Evolutionary conservation across 176 grass and related monocot genomes (phyloP).

Genomic region (Thalia dealbata): DNA sequence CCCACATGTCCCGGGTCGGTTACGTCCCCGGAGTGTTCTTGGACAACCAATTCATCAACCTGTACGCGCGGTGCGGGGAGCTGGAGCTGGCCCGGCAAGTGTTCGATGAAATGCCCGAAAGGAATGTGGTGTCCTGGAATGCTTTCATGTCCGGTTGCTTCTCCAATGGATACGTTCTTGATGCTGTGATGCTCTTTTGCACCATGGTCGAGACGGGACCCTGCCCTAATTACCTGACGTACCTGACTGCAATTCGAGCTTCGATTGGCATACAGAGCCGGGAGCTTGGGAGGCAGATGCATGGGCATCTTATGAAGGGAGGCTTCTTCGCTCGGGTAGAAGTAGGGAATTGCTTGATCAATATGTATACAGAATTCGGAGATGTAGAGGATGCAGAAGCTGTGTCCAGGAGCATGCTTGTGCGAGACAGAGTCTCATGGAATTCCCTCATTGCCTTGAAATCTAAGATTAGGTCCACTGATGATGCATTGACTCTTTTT

Average conservation of each 20-base stretch:
- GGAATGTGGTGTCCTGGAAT: slow-evolving; percentile 32
- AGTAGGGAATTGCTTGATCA: slow-evolving; percentile 24
- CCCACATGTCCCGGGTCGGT: neutral
- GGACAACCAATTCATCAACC: slow-evolving; percentile 28
- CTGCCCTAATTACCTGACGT: slow-evolving; percentile 20
- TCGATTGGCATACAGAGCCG: neutral
- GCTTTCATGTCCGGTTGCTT: slow-evolving; percentile 22
- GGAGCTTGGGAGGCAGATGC: slow-evolving; percentile 14
- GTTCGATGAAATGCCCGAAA: slow-evolving; percentile 18
- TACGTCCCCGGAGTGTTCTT: slow-evolving; percentile 13
- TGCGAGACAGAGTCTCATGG: slow-evolving; percentile 10
- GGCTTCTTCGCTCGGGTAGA: slow-evolving; percentile 1
- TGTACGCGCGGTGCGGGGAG: slow-evolving; percentile 15
- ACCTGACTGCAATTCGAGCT: slow-evolving; percentile 19
- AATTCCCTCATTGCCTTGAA: slow-evolving; percentile 25
- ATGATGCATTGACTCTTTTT: slow-evolving; percentile 14
- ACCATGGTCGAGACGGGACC: slow-evolving; percentile 5
- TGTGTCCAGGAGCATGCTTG: slow-evolving; percentile 18
- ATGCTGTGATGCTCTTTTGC: slow-evolving; percentile 10
- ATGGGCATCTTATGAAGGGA: slow-evolving; percentile 12
- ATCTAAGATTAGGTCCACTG: neutral
- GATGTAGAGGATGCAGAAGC: slow-evolving; percentile 6
- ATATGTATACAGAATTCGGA: slow-evolving; percentile 16
- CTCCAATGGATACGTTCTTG: slow-evolving; percentile 6
- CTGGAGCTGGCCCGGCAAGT: slow-evolving; percentile 12